Percentiles rank a stretch among this genome's conserved stretches.
Evolutionary conservation across 768 basidiomycete genomes (phyloP).

Genomic region (Arthromyces matolae): DNA sequence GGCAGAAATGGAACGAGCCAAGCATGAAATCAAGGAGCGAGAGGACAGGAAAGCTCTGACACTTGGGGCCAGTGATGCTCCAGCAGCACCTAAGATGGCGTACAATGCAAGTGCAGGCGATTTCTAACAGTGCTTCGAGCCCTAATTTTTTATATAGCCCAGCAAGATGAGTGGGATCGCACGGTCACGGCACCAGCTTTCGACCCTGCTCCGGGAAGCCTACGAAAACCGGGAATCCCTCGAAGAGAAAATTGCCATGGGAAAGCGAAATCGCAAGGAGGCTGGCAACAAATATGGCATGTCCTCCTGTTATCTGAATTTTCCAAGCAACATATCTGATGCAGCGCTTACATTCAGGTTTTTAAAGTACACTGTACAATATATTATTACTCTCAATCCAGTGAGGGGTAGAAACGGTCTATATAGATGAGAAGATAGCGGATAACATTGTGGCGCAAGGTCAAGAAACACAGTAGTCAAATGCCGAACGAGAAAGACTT

Average conservation of each 20-base stretch:
- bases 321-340: background rate
- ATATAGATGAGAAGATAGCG: constrained; percentile 1
- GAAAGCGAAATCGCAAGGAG: constrained; percentile 78
- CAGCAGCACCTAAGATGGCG: constrained; percentile 76
- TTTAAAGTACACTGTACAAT: constrained; percentile 7
- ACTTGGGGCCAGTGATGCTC: constrained; percentile 48
- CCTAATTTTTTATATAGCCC: constrained; percentile 38
- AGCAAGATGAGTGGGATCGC: constrained; percentile 71
- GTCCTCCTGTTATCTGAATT: constrained; percentile 14
- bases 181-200: constrained; percentile 70
- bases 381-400: background rate
- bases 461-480: too few species aligned
- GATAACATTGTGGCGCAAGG: background rate
- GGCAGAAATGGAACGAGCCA: constrained; percentile 76
- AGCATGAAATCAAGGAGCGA: constrained; percentile 66
- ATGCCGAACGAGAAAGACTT: too few species aligned
- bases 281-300: constrained; percentile 90
- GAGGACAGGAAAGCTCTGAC: constrained; percentile 79
- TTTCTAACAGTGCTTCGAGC: background rate
- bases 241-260: constrained; percentile 83
- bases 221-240: constrained; percentile 79
- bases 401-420: too few species aligned
- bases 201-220: constrained; percentile 77
- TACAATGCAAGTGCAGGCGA: constrained; percentile 54
- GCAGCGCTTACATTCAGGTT: constrained; percentile 2